These are phyloP conservation scores for Candida xiaguanensis DNA, from an alignment of 805 yeast genomes.

Conservation along the genomic window DNA sequence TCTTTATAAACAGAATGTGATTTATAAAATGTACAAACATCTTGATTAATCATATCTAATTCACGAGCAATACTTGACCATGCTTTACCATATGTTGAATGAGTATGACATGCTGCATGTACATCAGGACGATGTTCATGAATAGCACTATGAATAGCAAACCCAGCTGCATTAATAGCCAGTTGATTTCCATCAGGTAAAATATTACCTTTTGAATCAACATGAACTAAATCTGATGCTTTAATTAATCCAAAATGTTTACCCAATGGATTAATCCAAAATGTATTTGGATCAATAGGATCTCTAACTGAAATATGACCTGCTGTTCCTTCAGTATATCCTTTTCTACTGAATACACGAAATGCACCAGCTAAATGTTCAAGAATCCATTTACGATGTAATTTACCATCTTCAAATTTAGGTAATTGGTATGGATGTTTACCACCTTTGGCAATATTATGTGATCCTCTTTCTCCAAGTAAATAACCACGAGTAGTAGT, in stretches of 20 bases:
- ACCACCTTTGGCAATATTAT: conserved; percentile 55
- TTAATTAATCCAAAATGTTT: conserved; percentile 54
- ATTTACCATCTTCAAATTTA: conserved; percentile 43
- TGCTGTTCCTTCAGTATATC: conserved; percentile 72
- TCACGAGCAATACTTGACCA: conserved; percentile 33
- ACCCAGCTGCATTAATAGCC: conserved; percentile 41
- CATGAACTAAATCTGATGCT: conserved; percentile 39
- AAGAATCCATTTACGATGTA: conserved; percentile 51
- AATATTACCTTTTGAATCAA: conserved; percentile 33
- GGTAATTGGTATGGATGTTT: conserved; percentile 52
- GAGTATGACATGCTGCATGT: conserved; percentile 40
- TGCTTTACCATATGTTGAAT: conserved; percentile 38
- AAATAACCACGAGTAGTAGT: conserved; percentile 35
- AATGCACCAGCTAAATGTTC: conserved; percentile 86
- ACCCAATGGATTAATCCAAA: conserved; percentile 90
- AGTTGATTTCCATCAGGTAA: conserved; percentile 37
- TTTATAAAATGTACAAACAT: conserved; percentile 64
- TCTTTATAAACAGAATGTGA: conserved; percentile 61
- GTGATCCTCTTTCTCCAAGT: conserved; percentile 48
- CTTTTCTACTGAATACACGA: conserved; percentile 75
- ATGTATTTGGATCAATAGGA: conserved; percentile 74
- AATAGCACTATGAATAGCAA: conserved; percentile 37
- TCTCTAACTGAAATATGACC: conserved; percentile 87
- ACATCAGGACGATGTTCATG: conserved; percentile 38
- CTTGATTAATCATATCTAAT: conserved; percentile 79